Base-by-base conservation (phyloP, 78 protist species). In the Dictyostelium capitatum region DNA sequence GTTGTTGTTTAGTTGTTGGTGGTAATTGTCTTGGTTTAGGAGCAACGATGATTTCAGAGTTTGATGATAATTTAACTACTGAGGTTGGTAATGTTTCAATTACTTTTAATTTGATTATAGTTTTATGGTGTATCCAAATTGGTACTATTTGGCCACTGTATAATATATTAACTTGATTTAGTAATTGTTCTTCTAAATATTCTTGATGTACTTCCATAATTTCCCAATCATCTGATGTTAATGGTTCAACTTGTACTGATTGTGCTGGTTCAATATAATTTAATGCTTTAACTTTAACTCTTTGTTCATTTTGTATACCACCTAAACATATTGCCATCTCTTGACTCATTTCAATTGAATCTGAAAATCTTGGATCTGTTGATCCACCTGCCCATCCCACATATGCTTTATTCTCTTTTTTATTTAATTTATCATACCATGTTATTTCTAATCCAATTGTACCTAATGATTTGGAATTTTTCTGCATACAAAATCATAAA, bases 161-260 rank as follows among this genome's bases (percentile, higher is more conserved):
- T 43, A 92, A 17, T 3, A 92, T 82, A 77, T 77, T 75, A 20
- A 92, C 41, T 83, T 92, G 96, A 74, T 92, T 82, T 28, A 92
- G 54, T 3, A 92, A 14, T 32, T 92, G 96, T 53, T 83, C 54
- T 70, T 92, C 96, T 0, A 92, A 23, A 41, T 92, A 92, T 28
- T 83, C 79, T 47, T 32, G 77, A 72, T 92, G 91, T 5, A 84
- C 74, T 17, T 83, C 91, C 19, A 92, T 50, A 32, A 92, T 84
- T 75, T 92, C 96, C 96, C 96, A 92, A 41, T 92, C 96, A 23
- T 92, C 96, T 0, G 92, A 50, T 12, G 96, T 79, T 7, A 83
- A 48, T 30, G 96, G 96, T 53, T 90, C 95, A 32, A 90, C 95
- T 70, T 75, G 79, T 11, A 90, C 77, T 1, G 91, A 75, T 6